Base-by-base conservation (phyloP, 345 rosid genomes). In the Noccaea bulbosa region DNA sequence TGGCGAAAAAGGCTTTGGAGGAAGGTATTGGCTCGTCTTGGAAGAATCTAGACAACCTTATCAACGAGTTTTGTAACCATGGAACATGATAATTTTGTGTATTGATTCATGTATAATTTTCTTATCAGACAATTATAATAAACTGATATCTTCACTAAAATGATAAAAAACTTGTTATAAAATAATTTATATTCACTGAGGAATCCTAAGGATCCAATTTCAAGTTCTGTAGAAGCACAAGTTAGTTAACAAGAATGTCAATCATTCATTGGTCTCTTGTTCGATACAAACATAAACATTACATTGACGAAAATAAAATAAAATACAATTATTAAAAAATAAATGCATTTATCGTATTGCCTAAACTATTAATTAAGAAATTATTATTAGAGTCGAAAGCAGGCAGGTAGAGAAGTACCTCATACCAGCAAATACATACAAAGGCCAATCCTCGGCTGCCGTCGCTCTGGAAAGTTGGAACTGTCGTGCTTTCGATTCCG, bases 401-500 rank as follows among this genome's bases (percentile, higher is more conserved):
- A 30, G 45, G 45, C 24, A 46, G 50, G 34, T 1, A 48, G 41
- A 24, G 15, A 5, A 37, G 49, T 43, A 51, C 6, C 48, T 41
- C 48, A 2, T 24, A 40, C 8, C 16, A 59, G 6, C 27, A 6
- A 45, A 44, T 27, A 27, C 30, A 44, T 1, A 11, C 15, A 0
- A 6, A 46, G 14, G 70, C 38, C 38, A 22, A 11, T 65, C 49
- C 39, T 51, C 16, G 60, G 15, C 11, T 27, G 2, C 27, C 48
- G 12, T 61, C 68, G 24, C 62, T 34, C 54, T 34, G 47, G 22
- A 62, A 24, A 72, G 48, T 35, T 56, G 77, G 57, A 55, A 54
- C 76, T 48, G 50, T 64, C 50, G 51, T 30, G 56, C 58, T 65
- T 65, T 16, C 43, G 51, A 45, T 65, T 39, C 52, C 77, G 66